phyloP scores from a whole-genome alignment of 192 early-diverging fungal genomes.

The Geranomyces variabilis region DNA sequence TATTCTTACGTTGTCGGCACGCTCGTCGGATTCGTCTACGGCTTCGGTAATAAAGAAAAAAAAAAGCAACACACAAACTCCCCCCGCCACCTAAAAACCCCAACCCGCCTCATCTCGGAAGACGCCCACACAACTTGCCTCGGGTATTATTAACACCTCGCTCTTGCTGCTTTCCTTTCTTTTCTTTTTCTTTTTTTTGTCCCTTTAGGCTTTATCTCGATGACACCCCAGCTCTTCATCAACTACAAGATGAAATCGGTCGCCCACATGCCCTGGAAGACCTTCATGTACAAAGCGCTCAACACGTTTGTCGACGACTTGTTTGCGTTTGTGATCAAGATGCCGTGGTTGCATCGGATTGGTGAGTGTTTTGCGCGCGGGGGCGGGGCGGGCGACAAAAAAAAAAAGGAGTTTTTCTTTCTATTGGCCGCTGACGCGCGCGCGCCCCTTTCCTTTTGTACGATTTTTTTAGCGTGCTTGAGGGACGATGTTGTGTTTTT shows the following conservation, averaged over 20 bases:
- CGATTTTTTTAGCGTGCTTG: constrained; percentile 63
- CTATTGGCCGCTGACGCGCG: no score
- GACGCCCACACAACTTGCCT: no score
- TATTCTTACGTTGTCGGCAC: constrained; percentile 85
- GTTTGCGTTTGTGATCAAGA: constrained; percentile 90
- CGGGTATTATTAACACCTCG: no score
- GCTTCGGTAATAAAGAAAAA: no score
- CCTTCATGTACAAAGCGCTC: constrained; percentile 87
- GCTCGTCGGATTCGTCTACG: constrained; percentile 88
- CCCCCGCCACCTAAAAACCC: no score
- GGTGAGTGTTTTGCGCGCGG: no score
- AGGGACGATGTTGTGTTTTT: constrained; percentile 88
- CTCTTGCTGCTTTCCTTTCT: no score
- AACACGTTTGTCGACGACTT: constrained; percentile 79
- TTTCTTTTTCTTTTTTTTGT: no score
- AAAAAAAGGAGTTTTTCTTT: no score
- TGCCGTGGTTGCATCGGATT: constrained; percentile 22
- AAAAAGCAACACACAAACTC: no score
- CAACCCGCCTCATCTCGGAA: no score
- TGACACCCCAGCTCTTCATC: constrained; percentile 90
- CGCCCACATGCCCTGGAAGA: constrained; percentile 93
- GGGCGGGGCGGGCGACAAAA: no score
- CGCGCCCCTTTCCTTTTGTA: constrained; percentile 43
- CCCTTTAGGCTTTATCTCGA: constrained; percentile 58
- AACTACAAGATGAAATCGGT: constrained; percentile 85